These are phyloP conservation scores for Vicia sativa DNA, from an alignment of 306 rosid genomes.

Conservation along the genomic window DNA sequence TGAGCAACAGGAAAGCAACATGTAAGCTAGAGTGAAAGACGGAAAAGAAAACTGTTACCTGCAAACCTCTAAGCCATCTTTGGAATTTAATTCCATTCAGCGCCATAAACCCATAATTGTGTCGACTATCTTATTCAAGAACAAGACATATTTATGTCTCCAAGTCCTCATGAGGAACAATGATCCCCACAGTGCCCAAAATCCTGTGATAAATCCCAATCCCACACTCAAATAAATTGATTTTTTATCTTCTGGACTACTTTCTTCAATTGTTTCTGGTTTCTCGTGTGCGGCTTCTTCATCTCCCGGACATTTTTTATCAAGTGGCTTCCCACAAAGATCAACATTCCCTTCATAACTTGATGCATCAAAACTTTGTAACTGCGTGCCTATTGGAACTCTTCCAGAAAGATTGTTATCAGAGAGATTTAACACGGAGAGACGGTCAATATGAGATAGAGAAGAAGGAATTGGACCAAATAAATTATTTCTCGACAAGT, in stretches of 20 bases:
- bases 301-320: not conserved
- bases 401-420: not conserved
- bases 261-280: not conserved
- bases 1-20: not conserved
- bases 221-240: not conserved
- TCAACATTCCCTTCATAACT: not conserved
- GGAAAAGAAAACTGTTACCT: not conserved
- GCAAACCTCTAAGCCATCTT: not conserved
- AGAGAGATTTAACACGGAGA: not conserved
- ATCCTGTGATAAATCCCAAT: slow-evolving; percentile 1
- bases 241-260: not conserved
- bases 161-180: not conserved
- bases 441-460: not conserved
- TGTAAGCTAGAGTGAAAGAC: not conserved
- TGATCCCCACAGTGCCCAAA: not conserved
- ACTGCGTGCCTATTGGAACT: not conserved
- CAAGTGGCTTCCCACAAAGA: not conserved
- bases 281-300: not conserved
- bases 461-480: not conserved
- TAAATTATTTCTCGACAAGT: not conserved
- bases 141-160: not conserved
- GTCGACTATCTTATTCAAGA: not conserved
- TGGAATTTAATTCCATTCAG: not conserved
- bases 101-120: not conserved
- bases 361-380: not conserved